These are phyloP conservation scores for Pythium rhizo-oryzae DNA, from an alignment of 352 stramenopile species.

Conservation along the genomic window DNA sequence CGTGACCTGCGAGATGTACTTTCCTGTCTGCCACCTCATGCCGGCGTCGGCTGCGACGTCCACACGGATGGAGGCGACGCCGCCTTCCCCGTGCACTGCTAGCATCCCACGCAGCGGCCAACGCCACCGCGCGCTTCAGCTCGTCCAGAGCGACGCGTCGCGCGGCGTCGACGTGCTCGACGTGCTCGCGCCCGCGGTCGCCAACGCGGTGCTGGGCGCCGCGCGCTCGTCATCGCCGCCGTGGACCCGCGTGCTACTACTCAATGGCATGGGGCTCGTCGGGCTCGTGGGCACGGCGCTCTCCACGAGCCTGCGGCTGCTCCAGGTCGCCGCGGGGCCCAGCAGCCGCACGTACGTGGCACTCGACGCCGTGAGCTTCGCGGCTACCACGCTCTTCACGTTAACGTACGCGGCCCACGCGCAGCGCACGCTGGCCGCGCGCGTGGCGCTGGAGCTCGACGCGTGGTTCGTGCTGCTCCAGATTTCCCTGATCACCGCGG, in stretches of 20 bases:
- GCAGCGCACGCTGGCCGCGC: background rate
- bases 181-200: background rate
- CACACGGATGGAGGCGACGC: background rate
- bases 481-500: slow-evolving; percentile 1
- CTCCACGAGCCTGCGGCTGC: background rate
- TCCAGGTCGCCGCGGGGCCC: background rate
- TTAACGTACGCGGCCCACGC: background rate
- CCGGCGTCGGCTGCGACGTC: background rate
- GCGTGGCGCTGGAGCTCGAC: slow-evolving; percentile 3
- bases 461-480: slow-evolving; percentile 13
- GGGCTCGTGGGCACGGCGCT: background rate
- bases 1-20: slow-evolving; percentile 6
- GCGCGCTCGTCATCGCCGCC: background rate
- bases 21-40: background rate
- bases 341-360: background rate
- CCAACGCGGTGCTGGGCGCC: background rate
- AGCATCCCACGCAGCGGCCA: background rate
- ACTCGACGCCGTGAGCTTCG: background rate
- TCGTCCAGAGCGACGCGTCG: background rate
- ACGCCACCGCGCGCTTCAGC: background rate
- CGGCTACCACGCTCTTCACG: background rate
- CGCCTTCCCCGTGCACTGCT: background rate
- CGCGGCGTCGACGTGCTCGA: background rate
- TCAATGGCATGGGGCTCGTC: background rate
- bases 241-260: background rate